Evolutionary conservation across 2,329 filamentous ascomycete genomes (phyloP).

Genomic region (Byssochlamys sp.): DNA sequence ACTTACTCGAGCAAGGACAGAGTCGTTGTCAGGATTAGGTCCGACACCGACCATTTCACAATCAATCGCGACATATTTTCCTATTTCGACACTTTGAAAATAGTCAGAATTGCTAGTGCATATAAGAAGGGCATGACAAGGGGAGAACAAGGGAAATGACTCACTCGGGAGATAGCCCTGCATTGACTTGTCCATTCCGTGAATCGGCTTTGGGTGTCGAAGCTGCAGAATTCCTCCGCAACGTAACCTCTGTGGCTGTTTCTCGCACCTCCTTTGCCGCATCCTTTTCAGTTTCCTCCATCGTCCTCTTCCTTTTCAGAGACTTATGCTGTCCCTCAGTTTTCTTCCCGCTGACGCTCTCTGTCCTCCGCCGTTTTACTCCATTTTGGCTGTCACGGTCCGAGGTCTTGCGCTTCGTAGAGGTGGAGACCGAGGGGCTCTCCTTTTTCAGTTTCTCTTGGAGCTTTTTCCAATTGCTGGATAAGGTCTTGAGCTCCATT

Average conservation of each 20-base stretch:
- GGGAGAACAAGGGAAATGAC: slow-evolving; percentile 13
- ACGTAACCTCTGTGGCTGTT: slow-evolving; percentile 52
- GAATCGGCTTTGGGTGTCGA: slow-evolving; percentile 39
- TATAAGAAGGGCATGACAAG: background rate
- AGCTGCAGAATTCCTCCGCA: slow-evolving; percentile 53
- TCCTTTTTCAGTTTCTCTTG: slow-evolving; percentile 36
- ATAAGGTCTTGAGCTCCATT: slow-evolving; percentile 38
- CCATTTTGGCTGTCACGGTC: slow-evolving; percentile 22
- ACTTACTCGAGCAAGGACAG: slow-evolving; percentile 74
- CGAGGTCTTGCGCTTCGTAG: slow-evolving; percentile 26
- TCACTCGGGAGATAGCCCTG: slow-evolving; percentile 46
- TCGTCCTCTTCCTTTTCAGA: slow-evolving; percentile 25
- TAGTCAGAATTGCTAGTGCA: slow-evolving; percentile 6
- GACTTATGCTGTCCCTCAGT: slow-evolving; percentile 10
- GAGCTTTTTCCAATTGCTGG: slow-evolving; percentile 44
- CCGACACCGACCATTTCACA: slow-evolving; percentile 95
- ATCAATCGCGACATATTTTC: slow-evolving; percentile 86
- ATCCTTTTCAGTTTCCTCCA: slow-evolving; percentile 11
- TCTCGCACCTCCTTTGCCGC: slow-evolving; percentile 47
- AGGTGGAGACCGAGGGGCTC: slow-evolving; percentile 8
- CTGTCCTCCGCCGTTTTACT: slow-evolving; percentile 25
- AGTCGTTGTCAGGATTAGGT: slow-evolving; percentile 52
- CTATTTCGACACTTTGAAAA: slow-evolving; percentile 54
- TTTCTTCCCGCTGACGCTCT: slow-evolving; percentile 13
- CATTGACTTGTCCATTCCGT: slow-evolving; percentile 49